These are phyloP conservation scores for Ceratocystis lukuohia DNA, from an alignment of 2,329 filamentous ascomycete genomes.

Conservation along the genomic window DNA sequence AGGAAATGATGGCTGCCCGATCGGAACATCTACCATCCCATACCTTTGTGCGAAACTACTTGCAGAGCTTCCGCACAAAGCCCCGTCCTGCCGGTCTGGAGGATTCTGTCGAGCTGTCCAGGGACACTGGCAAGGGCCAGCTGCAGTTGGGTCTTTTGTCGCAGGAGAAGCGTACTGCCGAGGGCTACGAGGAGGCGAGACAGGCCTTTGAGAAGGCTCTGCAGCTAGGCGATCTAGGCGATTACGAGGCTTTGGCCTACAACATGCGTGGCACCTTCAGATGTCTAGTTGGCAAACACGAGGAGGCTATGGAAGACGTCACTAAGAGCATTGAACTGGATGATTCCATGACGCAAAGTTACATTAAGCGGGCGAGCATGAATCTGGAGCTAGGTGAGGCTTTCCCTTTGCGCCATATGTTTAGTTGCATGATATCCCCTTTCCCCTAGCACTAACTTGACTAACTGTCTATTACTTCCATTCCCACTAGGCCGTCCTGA, in stretches of 20 bases:
- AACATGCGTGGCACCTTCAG: conserved; percentile 95
- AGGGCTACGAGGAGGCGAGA: conserved; percentile 82
- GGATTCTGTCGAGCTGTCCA: conserved; percentile 61
- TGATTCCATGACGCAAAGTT: conserved; percentile 80
- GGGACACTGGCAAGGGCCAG: conserved; percentile 71
- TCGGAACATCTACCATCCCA: conserved; percentile 80
- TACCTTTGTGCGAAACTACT: conserved; percentile 95
- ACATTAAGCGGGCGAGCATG: conserved; percentile 98
- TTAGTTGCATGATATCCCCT: not conserved
- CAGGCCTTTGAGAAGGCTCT: conserved; percentile 77
- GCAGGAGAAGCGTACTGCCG: conserved; percentile 73
- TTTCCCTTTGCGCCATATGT: conserved; percentile 8
- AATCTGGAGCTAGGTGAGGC: conserved; percentile 64
- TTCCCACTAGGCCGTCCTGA: conserved; percentile 48
- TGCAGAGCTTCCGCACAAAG: conserved; percentile 90
- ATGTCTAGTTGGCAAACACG: conserved; percentile 80
- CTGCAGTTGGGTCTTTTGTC: conserved; percentile 70
- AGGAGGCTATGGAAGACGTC: conserved; percentile 68
- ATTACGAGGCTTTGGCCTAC: conserved; percentile 80
- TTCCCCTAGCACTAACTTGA: too few species aligned
- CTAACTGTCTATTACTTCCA: conserved; percentile 12
- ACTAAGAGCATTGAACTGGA: conserved; percentile 89
- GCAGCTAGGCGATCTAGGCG: conserved; percentile 63
- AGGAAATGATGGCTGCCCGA: conserved; percentile 77
- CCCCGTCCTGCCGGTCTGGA: conserved; percentile 69